phyloP scores from a whole-genome alignment of 345 rosid species.

The Syzygium grande region DNA sequence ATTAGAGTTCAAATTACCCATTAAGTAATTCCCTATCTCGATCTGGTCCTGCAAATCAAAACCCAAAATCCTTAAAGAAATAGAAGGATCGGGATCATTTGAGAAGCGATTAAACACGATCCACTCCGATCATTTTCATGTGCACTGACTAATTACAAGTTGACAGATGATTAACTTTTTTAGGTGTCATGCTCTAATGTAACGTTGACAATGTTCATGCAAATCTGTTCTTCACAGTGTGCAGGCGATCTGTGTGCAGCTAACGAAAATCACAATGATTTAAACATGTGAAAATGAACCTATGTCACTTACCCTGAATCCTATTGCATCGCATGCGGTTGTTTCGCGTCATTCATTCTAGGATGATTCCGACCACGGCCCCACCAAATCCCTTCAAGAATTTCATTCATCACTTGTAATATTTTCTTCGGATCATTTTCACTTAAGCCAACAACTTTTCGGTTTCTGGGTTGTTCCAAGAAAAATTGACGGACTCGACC shows the following conservation, averaged over 20 bases:
- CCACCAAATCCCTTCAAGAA: too few relatives aligned
- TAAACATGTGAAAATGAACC: background rate
- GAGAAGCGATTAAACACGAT: background rate
- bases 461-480: background rate
- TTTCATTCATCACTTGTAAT: background rate
- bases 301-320: background rate
- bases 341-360: background rate
- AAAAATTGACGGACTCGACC: background rate
- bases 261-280: background rate
- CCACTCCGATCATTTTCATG: too few relatives aligned
- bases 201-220: too few relatives aligned
- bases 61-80: background rate
- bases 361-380: too few relatives aligned
- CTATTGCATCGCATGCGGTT: background rate
- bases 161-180: too few relatives aligned
- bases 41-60: background rate
- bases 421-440: too few relatives aligned
- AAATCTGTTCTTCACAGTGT: too few relatives aligned
- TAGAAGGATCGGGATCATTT: background rate
- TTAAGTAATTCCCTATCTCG: background rate
- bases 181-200: too few relatives aligned
- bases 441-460: background rate
- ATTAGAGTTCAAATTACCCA: background rate
- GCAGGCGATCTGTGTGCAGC: too few relatives aligned
- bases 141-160: too few relatives aligned